phyloP scores from a whole-genome alignment of 257 asterid genomes.

The Solanum sparsipilum region DNA sequence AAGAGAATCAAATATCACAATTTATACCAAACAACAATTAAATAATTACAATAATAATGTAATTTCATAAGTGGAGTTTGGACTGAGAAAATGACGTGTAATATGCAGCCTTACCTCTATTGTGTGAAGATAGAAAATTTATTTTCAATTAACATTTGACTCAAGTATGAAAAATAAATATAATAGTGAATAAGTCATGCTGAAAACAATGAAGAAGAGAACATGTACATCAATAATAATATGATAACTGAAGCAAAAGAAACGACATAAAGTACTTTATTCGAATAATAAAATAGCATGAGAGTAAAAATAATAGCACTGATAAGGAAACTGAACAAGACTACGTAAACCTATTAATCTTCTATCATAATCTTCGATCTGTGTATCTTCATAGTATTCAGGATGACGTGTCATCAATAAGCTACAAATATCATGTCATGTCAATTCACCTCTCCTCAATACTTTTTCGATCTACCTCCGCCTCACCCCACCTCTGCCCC shows the following conservation, averaged over 20 bases:
- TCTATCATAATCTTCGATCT: too few relatives aligned
- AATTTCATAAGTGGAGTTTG: too few relatives aligned
- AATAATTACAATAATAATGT: not conserved
- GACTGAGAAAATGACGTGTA: accelerated
- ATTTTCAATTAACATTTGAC: accelerated
- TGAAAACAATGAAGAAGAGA: not conserved
- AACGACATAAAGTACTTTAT: too few relatives aligned
- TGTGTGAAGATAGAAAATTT: not conserved
- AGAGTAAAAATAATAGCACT: not conserved
- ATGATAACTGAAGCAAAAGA: too few relatives aligned
- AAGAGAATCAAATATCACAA: not conserved
- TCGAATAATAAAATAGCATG: not conserved
- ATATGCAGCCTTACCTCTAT: accelerated
- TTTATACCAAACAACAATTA: not conserved
- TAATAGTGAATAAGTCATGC: not conserved
- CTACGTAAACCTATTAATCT: too few relatives aligned
- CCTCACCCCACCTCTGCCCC: not conserved
- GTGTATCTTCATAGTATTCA: too few relatives aligned
- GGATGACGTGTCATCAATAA: too few relatives aligned
- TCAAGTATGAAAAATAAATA: not conserved
- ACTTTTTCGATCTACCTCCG: not conserved
- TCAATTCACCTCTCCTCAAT: not conserved
- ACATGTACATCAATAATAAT: too few relatives aligned
- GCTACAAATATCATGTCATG: too few relatives aligned
- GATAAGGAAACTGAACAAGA: too few relatives aligned